Evolutionary conservation across 2,329 filamentous ascomycete species (phyloP).

Genomic region (Teratosphaeria gauchensis): DNA sequence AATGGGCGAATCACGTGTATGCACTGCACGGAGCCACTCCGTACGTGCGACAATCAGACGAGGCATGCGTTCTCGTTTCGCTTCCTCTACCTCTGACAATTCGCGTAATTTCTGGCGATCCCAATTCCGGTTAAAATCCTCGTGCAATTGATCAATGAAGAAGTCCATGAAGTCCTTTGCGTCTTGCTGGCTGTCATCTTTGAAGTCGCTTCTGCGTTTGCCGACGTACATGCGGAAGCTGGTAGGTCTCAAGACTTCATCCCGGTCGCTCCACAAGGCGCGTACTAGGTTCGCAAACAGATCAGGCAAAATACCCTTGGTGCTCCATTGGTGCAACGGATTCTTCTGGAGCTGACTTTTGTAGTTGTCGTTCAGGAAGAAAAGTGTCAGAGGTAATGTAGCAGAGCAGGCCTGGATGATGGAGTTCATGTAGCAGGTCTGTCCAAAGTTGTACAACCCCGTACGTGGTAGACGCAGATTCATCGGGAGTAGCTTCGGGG

Average conservation of each 20-base stretch:
- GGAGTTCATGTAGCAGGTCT: conserved; percentile 90
- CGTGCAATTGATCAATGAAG: conserved; percentile 68
- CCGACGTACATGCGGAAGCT: conserved; percentile 52
- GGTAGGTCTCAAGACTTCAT: conserved; percentile 34
- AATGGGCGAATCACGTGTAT: conserved; percentile 64
- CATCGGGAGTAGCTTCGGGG: conserved; percentile 34
- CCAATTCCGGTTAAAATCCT: conserved; percentile 70
- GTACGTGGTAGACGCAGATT: conserved; percentile 49
- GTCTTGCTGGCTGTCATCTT: conserved; percentile 56
- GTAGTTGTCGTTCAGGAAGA: conserved; percentile 56
- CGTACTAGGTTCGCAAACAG: conserved; percentile 53
- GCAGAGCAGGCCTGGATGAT: conserved; percentile 73
- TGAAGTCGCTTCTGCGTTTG: conserved; percentile 53
- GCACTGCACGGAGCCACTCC: conserved; percentile 64
- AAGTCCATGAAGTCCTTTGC: conserved; percentile 79
- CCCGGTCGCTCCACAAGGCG: conserved; percentile 53
- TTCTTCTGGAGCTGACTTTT: conserved; percentile 47
- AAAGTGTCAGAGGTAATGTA: conserved; percentile 52
- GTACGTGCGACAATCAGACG: conserved; percentile 57
- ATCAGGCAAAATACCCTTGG: conserved; percentile 51
- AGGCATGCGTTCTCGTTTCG: conserved; percentile 50
- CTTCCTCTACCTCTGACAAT: conserved; percentile 51
- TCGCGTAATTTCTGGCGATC: conserved; percentile 47
- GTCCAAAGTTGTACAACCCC: conserved; percentile 69
- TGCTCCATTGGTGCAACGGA: conserved; percentile 48